A percentile compares a stretch with the other conserved stretches of the same genome.
phyloP scores from a whole-genome alignment of 75 land plant genomes.

The Cupressus sempervirens region DNA sequence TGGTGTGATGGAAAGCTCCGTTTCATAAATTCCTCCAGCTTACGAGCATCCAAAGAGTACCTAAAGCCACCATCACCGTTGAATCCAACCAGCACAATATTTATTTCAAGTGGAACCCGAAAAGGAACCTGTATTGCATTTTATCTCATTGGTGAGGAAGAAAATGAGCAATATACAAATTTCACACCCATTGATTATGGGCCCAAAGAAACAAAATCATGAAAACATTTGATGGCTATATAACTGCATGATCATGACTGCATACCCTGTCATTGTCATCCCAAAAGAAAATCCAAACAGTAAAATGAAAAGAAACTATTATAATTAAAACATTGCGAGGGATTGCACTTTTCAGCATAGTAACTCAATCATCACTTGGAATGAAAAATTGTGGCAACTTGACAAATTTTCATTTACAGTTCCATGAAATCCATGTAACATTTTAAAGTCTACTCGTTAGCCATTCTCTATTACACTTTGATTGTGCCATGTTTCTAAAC shows the following conservation, averaged over 20 bases:
- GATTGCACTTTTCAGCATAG: neutral
- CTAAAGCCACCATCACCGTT: constrained; percentile 90
- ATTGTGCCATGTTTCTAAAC: neutral
- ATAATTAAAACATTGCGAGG: neutral
- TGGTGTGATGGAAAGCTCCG: constrained; percentile 69
- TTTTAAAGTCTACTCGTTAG: neutral
- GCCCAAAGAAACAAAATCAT: neutral
- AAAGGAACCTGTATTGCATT: constrained; percentile 76
- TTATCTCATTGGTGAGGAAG: constrained; percentile 9
- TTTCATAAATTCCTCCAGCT: constrained; percentile 64
- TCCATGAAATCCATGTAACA: neutral
- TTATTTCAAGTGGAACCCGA: constrained; percentile 87
- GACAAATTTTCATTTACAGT: neutral
- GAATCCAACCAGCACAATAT: constrained; percentile 87
- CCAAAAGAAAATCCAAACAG: neutral
- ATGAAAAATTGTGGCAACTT: neutral
- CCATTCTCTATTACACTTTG: neutral
- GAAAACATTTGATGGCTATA: neutral
- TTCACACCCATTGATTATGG: neutral
- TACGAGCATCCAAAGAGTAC: constrained; percentile 56
- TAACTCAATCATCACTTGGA: neutral
- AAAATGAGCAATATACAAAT: neutral
- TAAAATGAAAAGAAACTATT: neutral
- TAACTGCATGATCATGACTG: neutral
- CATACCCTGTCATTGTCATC: neutral